Evolutionary conservation across 352 stramenopile genomes (phyloP).

Genomic region (Phytopythium montanum): DNA sequence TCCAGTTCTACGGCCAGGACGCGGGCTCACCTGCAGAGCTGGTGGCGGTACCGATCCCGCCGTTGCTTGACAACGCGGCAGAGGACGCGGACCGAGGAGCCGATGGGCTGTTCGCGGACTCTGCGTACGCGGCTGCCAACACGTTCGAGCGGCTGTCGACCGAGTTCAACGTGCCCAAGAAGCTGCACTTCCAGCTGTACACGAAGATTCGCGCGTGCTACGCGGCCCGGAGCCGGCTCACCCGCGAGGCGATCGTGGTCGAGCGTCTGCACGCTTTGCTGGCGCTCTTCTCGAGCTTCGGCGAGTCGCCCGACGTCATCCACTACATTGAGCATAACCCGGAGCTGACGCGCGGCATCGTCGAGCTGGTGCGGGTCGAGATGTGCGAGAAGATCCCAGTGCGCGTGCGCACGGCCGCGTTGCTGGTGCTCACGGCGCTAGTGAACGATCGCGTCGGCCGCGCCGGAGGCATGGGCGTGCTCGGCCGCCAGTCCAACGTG

Average conservation of each 20-base stretch:
- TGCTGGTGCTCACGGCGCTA: slow-evolving; percentile 75
- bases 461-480: slow-evolving; percentile 55
- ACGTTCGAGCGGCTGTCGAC: slow-evolving; percentile 56
- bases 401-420: slow-evolving; percentile 48
- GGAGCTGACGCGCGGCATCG: slow-evolving; percentile 64
- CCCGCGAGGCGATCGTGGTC: slow-evolving; percentile 54
- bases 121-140: slow-evolving; percentile 30
- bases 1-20: slow-evolving; percentile 61
- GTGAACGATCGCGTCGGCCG: slow-evolving; percentile 73
- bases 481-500: slow-evolving; percentile 80
- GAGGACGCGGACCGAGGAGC: slow-evolving; percentile 20
- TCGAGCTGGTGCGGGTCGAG: slow-evolving; percentile 77
- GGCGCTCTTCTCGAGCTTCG: slow-evolving; percentile 74
- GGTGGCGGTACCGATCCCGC: slow-evolving; percentile 38
- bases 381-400: slow-evolving; percentile 52
- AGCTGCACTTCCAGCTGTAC: slow-evolving; percentile 71
- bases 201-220: slow-evolving; percentile 56
- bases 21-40: slow-evolving; percentile 18
- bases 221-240: slow-evolving; percentile 21
- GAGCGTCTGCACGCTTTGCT: slow-evolving; percentile 66
- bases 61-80: slow-evolving; percentile 1
- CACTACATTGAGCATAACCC: slow-evolving; percentile 78
- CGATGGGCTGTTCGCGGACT: slow-evolving; percentile 6
- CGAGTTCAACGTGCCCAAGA: slow-evolving; percentile 43
- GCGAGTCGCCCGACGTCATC: slow-evolving; percentile 69